A percentile compares a stretch with the other conserved stretches of the same genome.
Conservation (phyloP, 768 basidiomycete genomes). For the Russula abietina region DNA sequence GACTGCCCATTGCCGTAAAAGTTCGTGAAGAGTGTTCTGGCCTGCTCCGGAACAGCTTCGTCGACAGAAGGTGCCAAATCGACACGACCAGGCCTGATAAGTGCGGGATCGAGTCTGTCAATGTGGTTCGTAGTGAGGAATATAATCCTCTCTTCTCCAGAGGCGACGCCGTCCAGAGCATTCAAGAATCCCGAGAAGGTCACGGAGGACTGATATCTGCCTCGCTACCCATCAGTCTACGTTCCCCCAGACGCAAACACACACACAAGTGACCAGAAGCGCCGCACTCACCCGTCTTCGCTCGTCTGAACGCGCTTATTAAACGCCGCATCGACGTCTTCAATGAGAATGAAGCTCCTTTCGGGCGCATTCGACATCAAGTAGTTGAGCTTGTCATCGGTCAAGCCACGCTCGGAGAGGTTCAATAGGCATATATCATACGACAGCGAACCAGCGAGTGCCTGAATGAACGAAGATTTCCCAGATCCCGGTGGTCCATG, state of each 20-base stretch:
- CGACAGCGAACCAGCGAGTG: conserved; percentile 82
- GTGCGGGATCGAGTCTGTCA: conserved; percentile 82
- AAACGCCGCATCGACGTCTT: conserved; percentile 97
- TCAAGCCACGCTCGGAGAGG: conserved; percentile 90
- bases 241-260: background rate
- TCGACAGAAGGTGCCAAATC: conserved; percentile 80
- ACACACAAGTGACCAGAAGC: background rate
- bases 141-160: conserved; percentile 94
- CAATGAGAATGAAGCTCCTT: conserved; percentile 88
- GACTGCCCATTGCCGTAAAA: conserved; percentile 60
- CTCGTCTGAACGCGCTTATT: conserved; percentile 85
- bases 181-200: conserved; percentile 98
- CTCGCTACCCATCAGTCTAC: conserved; percentile 14
- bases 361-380: conserved; percentile 90
- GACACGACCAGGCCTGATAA: conserved; percentile 93
- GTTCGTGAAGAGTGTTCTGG: conserved; percentile 64
- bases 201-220: conserved; percentile 87
- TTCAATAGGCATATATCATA: conserved; percentile 97
- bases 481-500: conserved; percentile 97
- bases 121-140: conserved; percentile 99
- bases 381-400: conserved; percentile 94
- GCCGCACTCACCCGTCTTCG: conserved; percentile 90
- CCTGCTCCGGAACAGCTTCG: conserved; percentile 81
- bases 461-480: conserved; percentile 98
- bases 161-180: conserved; percentile 94